A percentile compares a stretch with the other conserved stretches of the same genome.
These are phyloP conservation scores for Lotmaria passim DNA, from an alignment of 208 protist species.

Conservation along the genomic window DNA sequence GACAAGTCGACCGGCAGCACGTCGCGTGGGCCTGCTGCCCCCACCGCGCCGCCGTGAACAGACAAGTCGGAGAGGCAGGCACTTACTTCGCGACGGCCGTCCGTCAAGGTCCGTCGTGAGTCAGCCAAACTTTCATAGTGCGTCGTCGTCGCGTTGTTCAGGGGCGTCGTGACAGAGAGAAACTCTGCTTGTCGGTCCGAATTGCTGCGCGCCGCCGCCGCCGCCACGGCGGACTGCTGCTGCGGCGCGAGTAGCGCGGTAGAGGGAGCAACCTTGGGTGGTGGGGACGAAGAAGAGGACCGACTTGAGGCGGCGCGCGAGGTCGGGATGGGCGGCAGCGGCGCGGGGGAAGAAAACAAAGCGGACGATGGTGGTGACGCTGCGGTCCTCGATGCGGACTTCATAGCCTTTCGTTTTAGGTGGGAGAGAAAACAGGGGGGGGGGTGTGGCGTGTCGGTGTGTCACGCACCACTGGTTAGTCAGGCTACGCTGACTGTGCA, in stretches of 20 bases:
- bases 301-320: neutral
- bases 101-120: neutral
- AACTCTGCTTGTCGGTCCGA: neutral
- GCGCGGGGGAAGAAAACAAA: neutral
- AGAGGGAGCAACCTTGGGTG: neutral
- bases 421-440: neutral
- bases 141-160: neutral
- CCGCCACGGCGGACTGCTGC: neutral
- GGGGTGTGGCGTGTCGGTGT: neutral
- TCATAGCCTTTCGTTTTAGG: no score
- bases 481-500: no score
- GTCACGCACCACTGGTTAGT: neutral
- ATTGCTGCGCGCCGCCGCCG: neutral
- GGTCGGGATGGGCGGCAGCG: neutral
- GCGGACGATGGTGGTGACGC: neutral
- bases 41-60: neutral
- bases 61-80: conserved; percentile 5
- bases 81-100: neutral
- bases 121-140: neutral
- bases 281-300: neutral
- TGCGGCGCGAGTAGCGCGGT: neutral
- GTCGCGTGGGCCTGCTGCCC: no score
- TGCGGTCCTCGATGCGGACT: neutral
- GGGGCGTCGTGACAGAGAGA: neutral
- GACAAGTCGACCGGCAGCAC: neutral